Evolutionary conservation across 208 protist genomes (phyloP).

Genomic region (Histomonas meleagridis): DNA sequence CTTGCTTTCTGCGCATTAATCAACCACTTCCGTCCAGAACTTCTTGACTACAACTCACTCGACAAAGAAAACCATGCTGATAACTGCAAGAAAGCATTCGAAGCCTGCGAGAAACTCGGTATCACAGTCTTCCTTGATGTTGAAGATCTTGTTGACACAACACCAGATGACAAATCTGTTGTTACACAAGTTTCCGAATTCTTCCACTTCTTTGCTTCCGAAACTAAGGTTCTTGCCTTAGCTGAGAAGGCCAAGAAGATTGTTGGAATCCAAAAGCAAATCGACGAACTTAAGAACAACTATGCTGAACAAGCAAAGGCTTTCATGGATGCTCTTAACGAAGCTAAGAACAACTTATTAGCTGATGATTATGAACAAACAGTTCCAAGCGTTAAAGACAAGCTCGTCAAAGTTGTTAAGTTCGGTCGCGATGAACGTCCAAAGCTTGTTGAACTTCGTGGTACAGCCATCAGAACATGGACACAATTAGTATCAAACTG

Average conservation of each 20-base stretch:
- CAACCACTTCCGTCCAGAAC: not conserved
- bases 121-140: constrained; percentile 27
- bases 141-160: constrained; percentile 31
- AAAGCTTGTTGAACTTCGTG: constrained; percentile 11
- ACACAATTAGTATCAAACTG: not conserved
- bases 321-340: not conserved
- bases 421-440: not conserved
- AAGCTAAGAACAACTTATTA: not conserved
- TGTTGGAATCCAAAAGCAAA: not conserved
- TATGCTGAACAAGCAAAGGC: not conserved
- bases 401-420: not conserved
- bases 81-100: not conserved
- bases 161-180: constrained; percentile 36
- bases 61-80: not conserved
- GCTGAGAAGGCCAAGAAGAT: not conserved
- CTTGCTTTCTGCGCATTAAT: constrained; percentile 36
- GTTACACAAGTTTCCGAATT: constrained; percentile 38
- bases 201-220: constrained; percentile 36
- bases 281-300: not conserved
- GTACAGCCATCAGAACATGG: not conserved
- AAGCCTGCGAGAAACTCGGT: constrained; percentile 32
- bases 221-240: not conserved
- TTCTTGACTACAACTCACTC: constrained; percentile 35
- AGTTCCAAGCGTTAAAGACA: not conserved
- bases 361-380: not conserved